phyloP scores from a whole-genome alignment of 306 rosid species.

The Gastrolobium bilobum region DNA sequence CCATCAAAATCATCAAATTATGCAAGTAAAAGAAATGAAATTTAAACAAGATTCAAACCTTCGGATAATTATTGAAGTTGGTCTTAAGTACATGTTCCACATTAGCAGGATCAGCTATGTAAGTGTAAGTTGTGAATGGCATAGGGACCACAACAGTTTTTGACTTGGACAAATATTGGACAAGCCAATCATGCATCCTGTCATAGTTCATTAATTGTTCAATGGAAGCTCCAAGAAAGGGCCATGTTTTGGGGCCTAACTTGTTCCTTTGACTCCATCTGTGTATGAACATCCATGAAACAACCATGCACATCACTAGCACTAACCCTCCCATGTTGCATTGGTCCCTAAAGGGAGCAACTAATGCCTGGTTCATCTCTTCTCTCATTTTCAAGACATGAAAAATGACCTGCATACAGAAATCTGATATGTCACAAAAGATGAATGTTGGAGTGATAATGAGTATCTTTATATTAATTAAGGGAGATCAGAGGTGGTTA shows the following conservation, averaged over 20 bases:
- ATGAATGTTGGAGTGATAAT: conserved; percentile 40
- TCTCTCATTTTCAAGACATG: conserved; percentile 48
- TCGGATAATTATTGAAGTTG: conserved; percentile 86
- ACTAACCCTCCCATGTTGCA: conserved; percentile 53
- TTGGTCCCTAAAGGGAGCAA: conserved; percentile 35
- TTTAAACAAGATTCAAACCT: conserved; percentile 42
- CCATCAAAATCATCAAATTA: background rate
- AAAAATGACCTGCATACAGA: background rate
- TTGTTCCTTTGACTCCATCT: conserved; percentile 79
- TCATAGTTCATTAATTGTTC: conserved; percentile 81
- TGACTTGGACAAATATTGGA: conserved; percentile 62
- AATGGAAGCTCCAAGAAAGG: conserved; percentile 83
- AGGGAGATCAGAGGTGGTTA: conserved; percentile 43
- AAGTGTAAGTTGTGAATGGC: conserved; percentile 91
- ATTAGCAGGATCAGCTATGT: conserved; percentile 90
- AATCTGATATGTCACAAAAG: conserved; percentile 30
- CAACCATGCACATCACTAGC: conserved; percentile 55
- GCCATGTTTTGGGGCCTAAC: conserved; percentile 94
- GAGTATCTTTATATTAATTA: conserved; percentile 49
- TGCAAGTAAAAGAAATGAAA: background rate
- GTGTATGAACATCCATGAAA: conserved; percentile 70
- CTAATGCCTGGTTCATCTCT: conserved; percentile 32
- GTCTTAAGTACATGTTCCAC: conserved; percentile 90
- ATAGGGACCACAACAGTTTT: conserved; percentile 85
- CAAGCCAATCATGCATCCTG: conserved; percentile 94